Conservation (phyloP, 23 red algal species). For the Gracilaria gracilis region DNA sequence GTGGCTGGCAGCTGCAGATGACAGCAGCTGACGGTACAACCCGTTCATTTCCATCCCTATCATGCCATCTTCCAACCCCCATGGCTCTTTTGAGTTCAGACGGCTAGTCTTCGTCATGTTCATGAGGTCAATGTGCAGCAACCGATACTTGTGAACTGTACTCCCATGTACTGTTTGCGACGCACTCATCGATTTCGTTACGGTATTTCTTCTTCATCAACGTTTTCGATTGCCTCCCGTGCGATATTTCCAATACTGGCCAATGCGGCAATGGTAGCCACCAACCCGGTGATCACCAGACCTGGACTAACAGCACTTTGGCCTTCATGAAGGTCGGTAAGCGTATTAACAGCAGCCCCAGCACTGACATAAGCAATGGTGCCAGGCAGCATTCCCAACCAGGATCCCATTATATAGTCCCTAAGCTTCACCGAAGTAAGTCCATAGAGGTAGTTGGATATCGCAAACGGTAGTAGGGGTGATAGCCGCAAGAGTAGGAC, state of each 20-base stretch:
- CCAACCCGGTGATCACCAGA: slow-evolving; percentile 58
- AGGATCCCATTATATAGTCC: slow-evolving; percentile 78
- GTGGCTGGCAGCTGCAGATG: no score
- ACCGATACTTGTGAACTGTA: no score
- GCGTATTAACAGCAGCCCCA: slow-evolving; percentile 69
- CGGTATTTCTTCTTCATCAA: not conserved
- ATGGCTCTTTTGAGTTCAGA: no score
- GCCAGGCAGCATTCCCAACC: slow-evolving; percentile 98
- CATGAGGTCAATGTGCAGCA: no score
- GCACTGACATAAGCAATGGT: slow-evolving; percentile 89
- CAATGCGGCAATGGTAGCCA: slow-evolving; percentile 69
- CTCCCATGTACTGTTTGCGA: no score
- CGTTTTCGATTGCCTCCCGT: slow-evolving; percentile 29
- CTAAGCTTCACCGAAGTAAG: slow-evolving; percentile 82
- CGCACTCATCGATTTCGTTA: not conserved
- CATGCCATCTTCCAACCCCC: no score
- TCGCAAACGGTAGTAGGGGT: slow-evolving; percentile 90
- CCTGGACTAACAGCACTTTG: slow-evolving; percentile 54
- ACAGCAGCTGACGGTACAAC: no score
- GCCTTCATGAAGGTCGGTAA: slow-evolving; percentile 49
- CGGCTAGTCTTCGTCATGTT: no score
- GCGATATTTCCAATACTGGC: slow-evolving; percentile 70
- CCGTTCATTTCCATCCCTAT: no score
- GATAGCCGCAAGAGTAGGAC: slow-evolving; percentile 91
- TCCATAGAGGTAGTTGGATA: slow-evolving; percentile 98